Evolutionary conservation across 345 rosid species (phyloP).

Genomic region (Schrenkiella parvula): DNA sequence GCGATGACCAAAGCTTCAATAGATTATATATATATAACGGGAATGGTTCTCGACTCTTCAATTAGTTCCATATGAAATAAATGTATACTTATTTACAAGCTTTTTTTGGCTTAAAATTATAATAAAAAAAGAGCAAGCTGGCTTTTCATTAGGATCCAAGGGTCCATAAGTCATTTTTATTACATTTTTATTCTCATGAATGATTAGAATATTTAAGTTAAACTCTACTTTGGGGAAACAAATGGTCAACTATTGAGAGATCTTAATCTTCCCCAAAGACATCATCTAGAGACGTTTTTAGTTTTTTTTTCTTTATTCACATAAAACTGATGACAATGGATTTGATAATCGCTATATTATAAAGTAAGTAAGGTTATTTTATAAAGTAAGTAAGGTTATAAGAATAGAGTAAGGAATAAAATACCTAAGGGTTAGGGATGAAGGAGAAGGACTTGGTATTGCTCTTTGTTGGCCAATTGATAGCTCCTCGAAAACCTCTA

Average conservation of each 20-base stretch:
- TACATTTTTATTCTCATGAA: background rate
- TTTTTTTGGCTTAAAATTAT: background rate
- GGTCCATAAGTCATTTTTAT: background rate
- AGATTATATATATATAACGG: too few relatives aligned
- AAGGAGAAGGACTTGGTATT: conserved; percentile 3
- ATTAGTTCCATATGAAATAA: background rate
- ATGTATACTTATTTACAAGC: background rate
- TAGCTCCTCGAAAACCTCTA: conserved; percentile 24
- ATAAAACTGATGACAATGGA: background rate
- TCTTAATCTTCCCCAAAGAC: background rate
- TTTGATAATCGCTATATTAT: background rate
- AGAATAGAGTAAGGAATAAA: background rate
- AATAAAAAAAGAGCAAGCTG: conserved; percentile 19
- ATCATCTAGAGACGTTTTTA: background rate
- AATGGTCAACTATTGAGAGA: background rate
- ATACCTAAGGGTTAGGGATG: conserved; percentile 3
- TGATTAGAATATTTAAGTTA: background rate
- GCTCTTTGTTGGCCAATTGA: background rate
- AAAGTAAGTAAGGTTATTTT: too few relatives aligned
- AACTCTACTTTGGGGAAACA: background rate
- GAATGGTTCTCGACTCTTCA: conserved; percentile 18
- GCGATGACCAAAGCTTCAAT: background rate
- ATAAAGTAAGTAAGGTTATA: too few relatives aligned
- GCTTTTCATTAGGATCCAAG: conserved; percentile 18
- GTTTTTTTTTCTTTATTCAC: background rate